Evolutionary conservation across 2,329 filamentous ascomycete genomes (phyloP), one percentile per base, ranked within the genome.

Genomic region (Pestalotiopsis sp.): DNA sequence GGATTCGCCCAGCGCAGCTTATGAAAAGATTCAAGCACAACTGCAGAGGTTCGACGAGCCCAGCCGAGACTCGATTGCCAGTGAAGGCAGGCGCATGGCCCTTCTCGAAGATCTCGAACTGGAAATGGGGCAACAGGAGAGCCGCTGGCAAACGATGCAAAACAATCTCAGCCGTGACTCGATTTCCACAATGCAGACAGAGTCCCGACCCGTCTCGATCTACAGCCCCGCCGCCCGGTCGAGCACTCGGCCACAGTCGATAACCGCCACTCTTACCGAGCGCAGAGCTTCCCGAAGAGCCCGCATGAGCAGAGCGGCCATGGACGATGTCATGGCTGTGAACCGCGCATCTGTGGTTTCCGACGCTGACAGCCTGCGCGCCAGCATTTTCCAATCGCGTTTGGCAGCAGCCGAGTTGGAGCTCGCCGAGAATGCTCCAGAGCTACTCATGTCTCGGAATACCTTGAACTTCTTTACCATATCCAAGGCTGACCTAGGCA

Each of bases 111-210:
- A 88, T 68, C 78, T 91, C 1, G 89, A 91, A 73, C 81, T 80
- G 69, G 89, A 91, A 75, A 88, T 91, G 83, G 86, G 84, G 0
- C 76, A 83, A 70, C 86, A 91, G 73, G 87, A 89, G 73, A 82
- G 81, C 66, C 84, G 86, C 70, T 91, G 89, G 89, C 83, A 86
- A 67, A 79, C 84, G 63, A 83, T 90, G 78, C 86, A 87, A 67
- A 78, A 83, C 30, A 83, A 84, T 48, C 74, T 89, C 55, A 78
- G 80, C 65, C 83, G 83, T 67, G 82, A 85, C 71, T 88, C 86
- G 5, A 73, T 84, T 55, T 86, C 84, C 1, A 85, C 82, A 7
- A 73, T 85, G 61, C 75, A 75, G 64, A 81, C 81, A 1, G 75
- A 78, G 57, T 82, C 81, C 7, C 78, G 76, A 3, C 76, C 75